Conservation (phyloP, 345 rosid genomes). For the Syzygium oleosum region DNA sequence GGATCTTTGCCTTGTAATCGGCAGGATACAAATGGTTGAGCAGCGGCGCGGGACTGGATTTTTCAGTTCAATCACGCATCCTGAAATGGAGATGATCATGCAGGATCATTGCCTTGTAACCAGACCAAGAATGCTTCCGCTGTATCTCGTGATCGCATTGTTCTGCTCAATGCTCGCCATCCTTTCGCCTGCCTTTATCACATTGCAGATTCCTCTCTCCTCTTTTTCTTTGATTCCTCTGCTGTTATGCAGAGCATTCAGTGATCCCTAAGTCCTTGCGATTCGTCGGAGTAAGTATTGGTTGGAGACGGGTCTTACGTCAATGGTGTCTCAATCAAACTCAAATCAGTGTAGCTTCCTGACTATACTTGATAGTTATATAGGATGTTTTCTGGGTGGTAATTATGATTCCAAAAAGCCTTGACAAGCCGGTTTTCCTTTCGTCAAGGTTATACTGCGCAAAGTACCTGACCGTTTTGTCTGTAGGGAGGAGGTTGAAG, state of each 20-base stretch:
- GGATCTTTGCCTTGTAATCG: background rate
- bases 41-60: too few relatives aligned
- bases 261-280: background rate
- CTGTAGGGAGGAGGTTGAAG: background rate
- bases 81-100: background rate
- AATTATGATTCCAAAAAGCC: background rate
- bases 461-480: background rate
- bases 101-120: background rate
- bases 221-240: too few relatives aligned
- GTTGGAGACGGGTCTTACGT: background rate
- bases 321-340: background rate
- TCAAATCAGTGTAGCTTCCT: too few relatives aligned
- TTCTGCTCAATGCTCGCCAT: too few relatives aligned
- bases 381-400: background rate
- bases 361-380: background rate
- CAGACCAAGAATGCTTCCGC: too few relatives aligned
- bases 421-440: background rate
- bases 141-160: too few relatives aligned
- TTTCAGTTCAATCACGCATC: background rate
- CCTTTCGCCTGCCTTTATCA: too few relatives aligned
- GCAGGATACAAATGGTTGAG: background rate
- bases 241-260: background rate
- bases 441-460: background rate
- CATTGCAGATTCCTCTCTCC: background rate
- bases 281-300: too few relatives aligned